Base-by-base conservation (phyloP, 345 rosid species). In the Euclidium syriacum region DNA sequence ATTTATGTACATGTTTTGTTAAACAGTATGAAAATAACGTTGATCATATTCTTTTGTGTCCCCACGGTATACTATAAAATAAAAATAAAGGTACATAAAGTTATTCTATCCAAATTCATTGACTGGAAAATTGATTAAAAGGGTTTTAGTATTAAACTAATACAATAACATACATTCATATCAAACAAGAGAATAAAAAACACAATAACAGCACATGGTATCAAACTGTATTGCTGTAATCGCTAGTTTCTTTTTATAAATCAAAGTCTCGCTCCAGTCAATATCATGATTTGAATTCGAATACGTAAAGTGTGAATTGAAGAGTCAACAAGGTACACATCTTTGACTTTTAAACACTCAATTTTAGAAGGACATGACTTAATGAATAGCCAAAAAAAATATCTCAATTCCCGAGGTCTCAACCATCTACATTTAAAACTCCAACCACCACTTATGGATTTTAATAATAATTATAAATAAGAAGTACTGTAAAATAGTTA, bases 331-430 rank as follows among this genome's bases (percentile, higher is more conserved):
- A 38, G 41, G 42, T 27, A 38, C 11, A 49, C 44, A 58, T 58
- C 41, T 58, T 39, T 67, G 72, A 67, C 72, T 48, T 48, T 29
- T 48, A 48, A 29, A 27, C 50, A 38, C 52, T 67, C 20, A 52
- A 58, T 49, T 15, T 11, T 14, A 36, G 40, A 46, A 4, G 41
- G 62, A 69, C 68, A 69, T 67, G 47, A 11, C 36, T 12, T 17
- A 32, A 42, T 36, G 26, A 27, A 39, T 24, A 32, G 27, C 38
- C 11, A 32, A 19, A 30, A 32, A 7, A 36, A 57, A 17, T 6
- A 11, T 36, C 55, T 70, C 74, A 70, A 29, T 70, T 53, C 68
- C 68, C 68, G 0, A 70, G 4, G 62, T 19, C 19, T 61, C 63
- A 62, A 53, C 74, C 43, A 62, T 36, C 10, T 36, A 42, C 74